Conservation (phyloP, 768 basidiomycete species). For the Gyrodon lividus region DNA sequence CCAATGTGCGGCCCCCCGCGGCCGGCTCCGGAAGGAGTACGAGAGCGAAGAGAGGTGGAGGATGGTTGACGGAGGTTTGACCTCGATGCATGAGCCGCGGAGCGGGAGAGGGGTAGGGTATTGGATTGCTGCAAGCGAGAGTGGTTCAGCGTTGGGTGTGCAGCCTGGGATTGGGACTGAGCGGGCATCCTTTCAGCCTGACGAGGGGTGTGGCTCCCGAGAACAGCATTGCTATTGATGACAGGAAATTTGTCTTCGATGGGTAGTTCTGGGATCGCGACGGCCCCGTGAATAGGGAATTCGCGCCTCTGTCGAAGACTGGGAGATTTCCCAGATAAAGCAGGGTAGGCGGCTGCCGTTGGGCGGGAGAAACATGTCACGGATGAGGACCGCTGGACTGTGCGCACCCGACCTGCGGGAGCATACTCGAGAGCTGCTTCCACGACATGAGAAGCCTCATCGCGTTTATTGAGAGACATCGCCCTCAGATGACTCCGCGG, state of each 20-base stretch:
- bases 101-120: not conserved
- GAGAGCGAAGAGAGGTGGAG: not conserved
- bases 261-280: not conserved
- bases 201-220: slow-evolving; percentile 3
- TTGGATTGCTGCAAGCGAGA: not conserved
- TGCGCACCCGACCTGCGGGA: not conserved
- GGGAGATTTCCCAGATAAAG: not conserved
- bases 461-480: not conserved
- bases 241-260: not conserved
- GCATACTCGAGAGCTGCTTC: not conserved
- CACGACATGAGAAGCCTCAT: not conserved
- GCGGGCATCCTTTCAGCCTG: slow-evolving; percentile 2
- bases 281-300: not conserved
- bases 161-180: not conserved
- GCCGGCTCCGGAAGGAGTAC: not conserved
- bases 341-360: slow-evolving; percentile 2
- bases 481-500: slow-evolving; percentile 3
- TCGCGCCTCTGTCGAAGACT: not conserved
- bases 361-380: slow-evolving; percentile 8
- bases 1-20: not conserved
- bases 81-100: not conserved
- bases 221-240: not conserved
- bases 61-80: not conserved
- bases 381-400: slow-evolving; percentile 6
- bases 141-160: not conserved